Conservation (phyloP, 179 eudicot genomes). For the Beta macrorhiza region DNA sequence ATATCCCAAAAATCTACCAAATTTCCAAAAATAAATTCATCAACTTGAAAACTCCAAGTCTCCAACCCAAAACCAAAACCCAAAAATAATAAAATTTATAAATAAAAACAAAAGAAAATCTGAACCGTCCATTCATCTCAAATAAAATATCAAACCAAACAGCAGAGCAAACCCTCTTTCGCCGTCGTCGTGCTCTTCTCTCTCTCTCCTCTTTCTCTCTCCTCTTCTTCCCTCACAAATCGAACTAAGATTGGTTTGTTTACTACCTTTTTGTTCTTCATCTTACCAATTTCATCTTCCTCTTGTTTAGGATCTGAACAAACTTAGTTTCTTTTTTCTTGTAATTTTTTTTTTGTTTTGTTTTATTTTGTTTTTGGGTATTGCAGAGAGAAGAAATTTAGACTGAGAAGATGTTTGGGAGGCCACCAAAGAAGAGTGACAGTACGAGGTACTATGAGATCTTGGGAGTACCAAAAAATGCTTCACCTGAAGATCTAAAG, state of each 20-base stretch:
- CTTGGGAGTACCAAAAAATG: slow-evolving; percentile 37
- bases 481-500: slow-evolving; percentile 45
- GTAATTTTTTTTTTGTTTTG: not conserved
- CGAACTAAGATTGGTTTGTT: no score
- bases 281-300: not conserved
- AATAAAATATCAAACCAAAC: not conserved
- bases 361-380: not conserved
- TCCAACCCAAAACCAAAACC: no score
- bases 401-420: slow-evolving; percentile 38
- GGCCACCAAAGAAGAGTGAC: slow-evolving; percentile 48
- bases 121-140: no score
- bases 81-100: no score
- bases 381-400: not conserved
- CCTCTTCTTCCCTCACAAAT: not conserved
- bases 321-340: not conserved
- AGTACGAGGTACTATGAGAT: slow-evolving; percentile 43
- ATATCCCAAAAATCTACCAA: no score
- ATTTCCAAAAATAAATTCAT: no score
- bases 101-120: no score
- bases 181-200: not conserved
- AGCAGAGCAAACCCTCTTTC: slow-evolving; percentile 1
- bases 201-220: not conserved
- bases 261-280: not conserved
- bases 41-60: no score
- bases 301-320: slow-evolving; percentile 6